Conservation (phyloP, 2,329 filamentous ascomycete genomes). For the Cyclaneusma minus region DNA sequence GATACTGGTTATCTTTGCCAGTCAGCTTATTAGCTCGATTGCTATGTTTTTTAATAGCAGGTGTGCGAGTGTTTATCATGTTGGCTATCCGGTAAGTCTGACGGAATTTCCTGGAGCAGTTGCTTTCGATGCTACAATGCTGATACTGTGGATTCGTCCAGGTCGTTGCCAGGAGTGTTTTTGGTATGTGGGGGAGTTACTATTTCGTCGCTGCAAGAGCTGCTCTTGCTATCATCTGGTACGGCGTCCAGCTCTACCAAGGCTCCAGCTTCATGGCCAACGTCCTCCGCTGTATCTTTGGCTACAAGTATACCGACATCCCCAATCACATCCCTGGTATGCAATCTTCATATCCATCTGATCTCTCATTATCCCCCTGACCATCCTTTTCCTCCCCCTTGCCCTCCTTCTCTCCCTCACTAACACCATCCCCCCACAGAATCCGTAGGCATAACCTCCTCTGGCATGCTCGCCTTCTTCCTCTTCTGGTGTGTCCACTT, state of each 20-base stretch:
- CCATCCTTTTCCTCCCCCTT: too few species aligned
- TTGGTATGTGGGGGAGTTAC: slow-evolving; percentile 28
- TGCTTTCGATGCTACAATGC: too few species aligned
- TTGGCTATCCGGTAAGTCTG: slow-evolving; percentile 27
- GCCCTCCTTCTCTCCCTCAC: too few species aligned
- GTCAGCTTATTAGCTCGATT: slow-evolving; percentile 24
- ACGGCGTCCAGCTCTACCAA: slow-evolving; percentile 41
- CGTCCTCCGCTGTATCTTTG: slow-evolving; percentile 29
- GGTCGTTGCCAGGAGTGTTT: slow-evolving; percentile 19
- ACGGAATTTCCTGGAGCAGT: too few species aligned
- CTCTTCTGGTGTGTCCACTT: slow-evolving; percentile 38
- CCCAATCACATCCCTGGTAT: slow-evolving; percentile 24
- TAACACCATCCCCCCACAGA: too few species aligned
- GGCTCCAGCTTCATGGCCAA: slow-evolving; percentile 33
- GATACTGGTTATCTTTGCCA: slow-evolving; percentile 27
- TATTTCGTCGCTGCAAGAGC: slow-evolving; percentile 24
- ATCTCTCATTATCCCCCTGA: too few species aligned
- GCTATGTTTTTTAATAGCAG: slow-evolving; percentile 29
- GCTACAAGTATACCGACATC: slow-evolving; percentile 21
- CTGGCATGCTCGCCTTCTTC: slow-evolving; percentile 30
- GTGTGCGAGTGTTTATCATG: slow-evolving; percentile 24
- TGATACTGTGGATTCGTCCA: too few species aligned
- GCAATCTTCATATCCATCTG: too few species aligned
- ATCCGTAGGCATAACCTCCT: slow-evolving; percentile 23
- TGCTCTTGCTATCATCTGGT: slow-evolving; percentile 35